Base-by-base conservation (phyloP, 352 stramenopile species). In the Phytophthora fragariae region DNA sequence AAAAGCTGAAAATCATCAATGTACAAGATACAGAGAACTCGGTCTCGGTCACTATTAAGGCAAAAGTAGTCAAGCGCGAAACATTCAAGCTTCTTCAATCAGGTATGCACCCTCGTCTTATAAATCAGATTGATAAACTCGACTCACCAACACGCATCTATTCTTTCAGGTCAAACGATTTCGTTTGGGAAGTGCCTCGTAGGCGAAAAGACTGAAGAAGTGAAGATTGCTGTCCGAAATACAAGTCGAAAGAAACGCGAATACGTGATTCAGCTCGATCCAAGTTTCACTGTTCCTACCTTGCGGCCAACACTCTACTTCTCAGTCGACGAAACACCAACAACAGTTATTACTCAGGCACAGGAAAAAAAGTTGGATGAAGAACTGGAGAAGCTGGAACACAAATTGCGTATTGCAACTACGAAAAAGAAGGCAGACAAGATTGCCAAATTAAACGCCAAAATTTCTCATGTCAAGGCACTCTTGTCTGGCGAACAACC, bases 391-490 rank as follows among this genome's bases (percentile, higher is more conserved):
- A 97, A 97, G 62, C 70, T 97, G 54, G 91, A 97, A 66, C 91
- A 97, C 67, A 97, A 97, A 67, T 65, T 97, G 21, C 87, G 91
- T 9, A 97, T 97, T 58, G 89, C 90, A 15, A 79, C 90, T 64
- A 97, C 91, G 14, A 97, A 97, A 76, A 97, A 97, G 68, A 97
- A 97, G 60, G 68, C 80, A 2, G 91, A 97, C 52, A 97, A 97
- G 66, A 97, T 97, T 49, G 75, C 78, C 44, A 95, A 94, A 57
- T 57, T 97, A 15, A 94, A 96, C 54, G 67, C 73, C 3, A 97
- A 97, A 49, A 97, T 97, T 46, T 85, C 68, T 19, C 80, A 91
- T 24, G 84, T 95, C 5, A 93, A 86, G 71, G 89, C 91, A 27
- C 75, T 96, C 19, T 57, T 97, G 8, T 93, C 79, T 37, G 90